Evolutionary conservation across 2,329 filamentous ascomycete genomes (phyloP).

Genomic region (Clonostachys byssicola): DNA sequence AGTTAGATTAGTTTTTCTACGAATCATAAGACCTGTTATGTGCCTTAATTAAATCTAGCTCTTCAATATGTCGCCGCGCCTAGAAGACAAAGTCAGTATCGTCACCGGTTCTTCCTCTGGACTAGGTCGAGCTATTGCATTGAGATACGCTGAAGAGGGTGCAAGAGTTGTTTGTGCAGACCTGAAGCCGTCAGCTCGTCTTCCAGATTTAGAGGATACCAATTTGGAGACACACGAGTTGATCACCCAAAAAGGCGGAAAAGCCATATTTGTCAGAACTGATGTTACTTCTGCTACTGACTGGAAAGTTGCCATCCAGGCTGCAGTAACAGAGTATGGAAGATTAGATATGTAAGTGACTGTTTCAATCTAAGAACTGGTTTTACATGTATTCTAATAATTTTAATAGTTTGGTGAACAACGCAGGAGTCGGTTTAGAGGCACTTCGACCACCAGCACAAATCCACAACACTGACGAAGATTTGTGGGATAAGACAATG

Average conservation of each 20-base stretch:
- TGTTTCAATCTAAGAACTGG: not conserved
- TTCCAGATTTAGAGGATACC: not conserved
- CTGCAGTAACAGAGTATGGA: not conserved
- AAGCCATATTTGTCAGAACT: not conserved
- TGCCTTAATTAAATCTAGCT: too few relatives aligned
- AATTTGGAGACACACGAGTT: not conserved
- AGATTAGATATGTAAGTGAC: slow-evolving; percentile 1
- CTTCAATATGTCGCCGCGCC: not conserved
- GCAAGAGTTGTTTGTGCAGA: not conserved
- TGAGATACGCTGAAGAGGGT: not conserved
- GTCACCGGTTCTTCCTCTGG: not conserved
- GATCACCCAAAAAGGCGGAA: slow-evolving; percentile 1
- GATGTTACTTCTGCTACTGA: not conserved
- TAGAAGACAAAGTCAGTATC: not conserved
- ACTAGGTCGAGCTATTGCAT: not conserved
- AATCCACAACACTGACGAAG: slow-evolving; percentile 40
- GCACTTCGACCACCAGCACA: slow-evolving; percentile 18
- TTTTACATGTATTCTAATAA: not conserved
- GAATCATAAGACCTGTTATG: too few relatives aligned
- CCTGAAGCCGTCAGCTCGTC: not conserved
- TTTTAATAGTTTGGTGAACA: slow-evolving; percentile 23
- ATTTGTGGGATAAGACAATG: slow-evolving; percentile 36
- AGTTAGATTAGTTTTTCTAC: too few relatives aligned
- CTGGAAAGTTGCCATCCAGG: not conserved
- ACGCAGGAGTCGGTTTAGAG: slow-evolving; percentile 32